A percentile compares a stretch with the other conserved stretches of the same genome.
Evolutionary conservation across 768 basidiomycete genomes (phyloP).

Genomic region (Amanita molliuscula): DNA sequence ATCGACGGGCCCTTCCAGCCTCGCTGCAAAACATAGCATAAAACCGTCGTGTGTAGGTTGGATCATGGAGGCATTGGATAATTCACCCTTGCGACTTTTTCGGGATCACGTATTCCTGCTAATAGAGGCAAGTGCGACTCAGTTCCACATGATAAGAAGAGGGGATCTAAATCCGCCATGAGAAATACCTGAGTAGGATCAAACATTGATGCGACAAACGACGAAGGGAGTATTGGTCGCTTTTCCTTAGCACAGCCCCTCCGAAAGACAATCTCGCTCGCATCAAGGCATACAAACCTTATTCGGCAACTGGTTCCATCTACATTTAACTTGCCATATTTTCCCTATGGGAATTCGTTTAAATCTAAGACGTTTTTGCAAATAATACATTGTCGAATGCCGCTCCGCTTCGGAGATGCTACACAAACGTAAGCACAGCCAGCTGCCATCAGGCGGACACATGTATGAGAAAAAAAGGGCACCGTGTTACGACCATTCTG

Average conservation of each 20-base stretch:
- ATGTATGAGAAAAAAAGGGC: constrained; percentile 5
- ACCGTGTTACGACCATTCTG: neutral
- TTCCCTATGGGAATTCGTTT: neutral
- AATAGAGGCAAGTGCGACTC: neutral
- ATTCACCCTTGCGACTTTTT: neutral
- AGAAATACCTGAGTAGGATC: neutral
- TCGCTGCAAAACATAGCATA: neutral
- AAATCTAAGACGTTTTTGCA: neutral
- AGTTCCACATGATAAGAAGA: neutral
- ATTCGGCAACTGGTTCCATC: neutral
- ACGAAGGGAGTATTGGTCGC: neutral
- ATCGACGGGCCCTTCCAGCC: neutral
- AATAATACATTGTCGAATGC: neutral
- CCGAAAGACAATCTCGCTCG: neutral
- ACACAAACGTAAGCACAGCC: too few relatives aligned
- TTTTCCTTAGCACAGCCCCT: neutral
- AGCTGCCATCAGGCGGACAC: neutral
- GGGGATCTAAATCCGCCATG: neutral
- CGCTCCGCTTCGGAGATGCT: neutral
- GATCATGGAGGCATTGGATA: neutral
- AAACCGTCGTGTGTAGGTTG: neutral
- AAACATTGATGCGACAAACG: neutral
- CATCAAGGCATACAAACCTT: neutral
- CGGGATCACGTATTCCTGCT: neutral
- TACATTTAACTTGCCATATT: neutral